Conservation (phyloP, 768 basidiomycete species). For the Suillus variegatus region DNA sequence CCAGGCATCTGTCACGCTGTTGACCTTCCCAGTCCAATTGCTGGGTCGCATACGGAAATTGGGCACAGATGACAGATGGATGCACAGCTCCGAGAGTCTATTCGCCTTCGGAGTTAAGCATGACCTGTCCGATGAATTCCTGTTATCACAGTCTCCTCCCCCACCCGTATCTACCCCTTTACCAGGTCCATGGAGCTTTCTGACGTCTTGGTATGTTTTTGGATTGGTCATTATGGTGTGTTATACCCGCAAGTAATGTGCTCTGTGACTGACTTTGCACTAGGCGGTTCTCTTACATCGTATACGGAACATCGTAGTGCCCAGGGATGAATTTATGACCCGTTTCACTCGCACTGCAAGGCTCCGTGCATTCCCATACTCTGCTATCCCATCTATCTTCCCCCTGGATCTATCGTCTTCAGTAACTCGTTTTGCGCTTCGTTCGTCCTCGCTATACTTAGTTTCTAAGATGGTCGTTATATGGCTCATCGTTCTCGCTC, state of each 20-base stretch:
- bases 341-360: conserved; percentile 25
- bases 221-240: conserved; percentile 67
- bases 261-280: not conserved
- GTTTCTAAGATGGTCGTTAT: conserved; percentile 56
- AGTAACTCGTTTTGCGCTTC: conserved; percentile 56
- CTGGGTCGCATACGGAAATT: conserved; percentile 41
- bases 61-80: conserved; percentile 39
- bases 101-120: conserved; percentile 5
- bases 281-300: conserved; percentile 73
- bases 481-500: conserved; percentile 61
- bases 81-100: conserved; percentile 20
- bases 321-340: conserved; percentile 36
- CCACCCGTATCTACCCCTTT: conserved; percentile 27
- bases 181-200: conserved; percentile 70
- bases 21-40: conserved; percentile 43
- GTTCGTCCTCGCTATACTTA: conserved; percentile 64
- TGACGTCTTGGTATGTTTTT: conserved; percentile 72
- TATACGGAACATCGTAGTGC: conserved; percentile 77
- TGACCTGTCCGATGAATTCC: conserved; percentile 8
- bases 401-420: conserved; percentile 67
- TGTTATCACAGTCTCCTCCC: conserved; percentile 12
- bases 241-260: not conserved
- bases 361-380: conserved; percentile 23
- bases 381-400: conserved; percentile 45
- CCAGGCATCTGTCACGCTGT: conserved; percentile 24